Percentiles rank a stretch among this genome's conserved stretches.
phyloP scores from a whole-genome alignment of 331 rosid species.

The Acacia pycnantha region DNA sequence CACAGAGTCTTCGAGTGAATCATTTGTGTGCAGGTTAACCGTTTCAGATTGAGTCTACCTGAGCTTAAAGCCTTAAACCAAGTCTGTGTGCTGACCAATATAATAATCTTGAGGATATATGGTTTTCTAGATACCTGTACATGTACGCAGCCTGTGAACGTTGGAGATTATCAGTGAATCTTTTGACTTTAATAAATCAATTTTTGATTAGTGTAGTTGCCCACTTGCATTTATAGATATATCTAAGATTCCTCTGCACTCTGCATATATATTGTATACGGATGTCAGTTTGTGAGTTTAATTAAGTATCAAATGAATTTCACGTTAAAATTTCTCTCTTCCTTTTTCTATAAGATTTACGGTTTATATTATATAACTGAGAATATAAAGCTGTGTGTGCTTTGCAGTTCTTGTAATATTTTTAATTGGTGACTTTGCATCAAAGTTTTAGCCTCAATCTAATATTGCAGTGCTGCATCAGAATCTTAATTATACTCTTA shows the following conservation, averaged over 20 bases:
- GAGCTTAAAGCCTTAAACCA: neutral
- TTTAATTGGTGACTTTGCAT: neutral
- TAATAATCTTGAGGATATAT: neutral
- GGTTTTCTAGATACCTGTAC: neutral
- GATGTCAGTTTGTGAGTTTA: neutral
- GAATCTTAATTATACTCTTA: neutral
- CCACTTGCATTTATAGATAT: neutral
- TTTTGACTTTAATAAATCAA: neutral
- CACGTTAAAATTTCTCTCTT: neutral
- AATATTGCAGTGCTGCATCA: neutral
- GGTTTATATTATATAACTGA: neutral
- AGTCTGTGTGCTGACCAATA: neutral
- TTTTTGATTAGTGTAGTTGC: neutral
- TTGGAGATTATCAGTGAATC: neutral
- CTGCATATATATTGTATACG: neutral
- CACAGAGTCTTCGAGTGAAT: neutral
- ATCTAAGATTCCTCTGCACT: neutral
- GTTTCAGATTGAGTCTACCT: neutral
- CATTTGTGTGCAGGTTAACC: neutral
- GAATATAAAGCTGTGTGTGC: neutral
- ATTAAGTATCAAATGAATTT: neutral
- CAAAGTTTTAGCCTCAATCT: neutral
- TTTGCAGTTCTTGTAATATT: neutral
- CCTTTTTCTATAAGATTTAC: neutral
- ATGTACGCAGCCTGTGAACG: neutral